Conservation (phyloP, 768 basidiomycete genomes). For the Lepiota brunneoincarnata region DNA sequence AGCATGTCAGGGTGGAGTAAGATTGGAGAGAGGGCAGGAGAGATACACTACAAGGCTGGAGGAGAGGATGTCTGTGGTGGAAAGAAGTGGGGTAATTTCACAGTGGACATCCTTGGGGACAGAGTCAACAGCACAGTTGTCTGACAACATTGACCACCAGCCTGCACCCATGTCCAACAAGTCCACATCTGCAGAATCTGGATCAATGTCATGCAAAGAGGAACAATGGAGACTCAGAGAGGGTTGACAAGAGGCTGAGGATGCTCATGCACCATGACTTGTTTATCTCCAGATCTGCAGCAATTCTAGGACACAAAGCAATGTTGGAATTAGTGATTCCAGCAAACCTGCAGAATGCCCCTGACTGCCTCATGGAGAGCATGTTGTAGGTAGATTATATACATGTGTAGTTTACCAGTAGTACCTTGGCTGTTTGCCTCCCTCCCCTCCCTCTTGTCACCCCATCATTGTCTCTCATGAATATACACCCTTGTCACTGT, state of each 20-base stretch:
- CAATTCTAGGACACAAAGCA: slow-evolving; percentile 13
- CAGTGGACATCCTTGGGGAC: slow-evolving; percentile 37
- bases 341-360: too few species aligned
- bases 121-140: slow-evolving; percentile 19
- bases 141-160: background rate
- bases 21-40: slow-evolving; percentile 5
- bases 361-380: too few species aligned
- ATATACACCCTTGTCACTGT: too few species aligned
- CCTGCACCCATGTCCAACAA: background rate
- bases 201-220: slow-evolving; percentile 19
- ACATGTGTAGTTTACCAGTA: too few species aligned
- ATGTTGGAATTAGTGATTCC: too few species aligned
- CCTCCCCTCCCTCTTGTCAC: too few species aligned
- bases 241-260: slow-evolving; percentile 29
- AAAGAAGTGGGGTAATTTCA: slow-evolving; percentile 34
- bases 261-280: slow-evolving; percentile 27
- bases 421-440: too few species aligned
- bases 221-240: slow-evolving; percentile 27
- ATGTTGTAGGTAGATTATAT: too few species aligned
- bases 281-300: slow-evolving; percentile 13
- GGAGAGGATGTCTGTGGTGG: slow-evolving; percentile 36
- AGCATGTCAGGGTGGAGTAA: slow-evolving; percentile 6
- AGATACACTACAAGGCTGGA: slow-evolving; percentile 38
- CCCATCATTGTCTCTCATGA: too few species aligned
- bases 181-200: slow-evolving; percentile 1